Evolutionary conservation across 2,329 filamentous ascomycete species (phyloP), one percentile per base, ranked within the genome.

Genomic region (Leptographium lundbergii): DNA sequence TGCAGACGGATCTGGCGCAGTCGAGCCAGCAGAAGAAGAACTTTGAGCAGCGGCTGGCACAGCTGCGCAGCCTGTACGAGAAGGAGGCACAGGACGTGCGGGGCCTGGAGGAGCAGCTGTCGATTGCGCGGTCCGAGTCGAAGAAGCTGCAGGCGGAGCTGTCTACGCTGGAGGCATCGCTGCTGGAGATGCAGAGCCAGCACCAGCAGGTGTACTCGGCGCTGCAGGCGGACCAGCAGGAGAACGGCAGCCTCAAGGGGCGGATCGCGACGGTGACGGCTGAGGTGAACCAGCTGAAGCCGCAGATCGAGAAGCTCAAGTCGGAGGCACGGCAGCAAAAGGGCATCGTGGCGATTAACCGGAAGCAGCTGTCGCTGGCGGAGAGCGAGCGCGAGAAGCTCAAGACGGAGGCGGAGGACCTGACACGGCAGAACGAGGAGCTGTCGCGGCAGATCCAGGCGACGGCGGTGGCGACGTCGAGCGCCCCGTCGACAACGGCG

Each of bases 291-390:
- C 86, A 91, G 71, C 75, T 97, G 48, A 95, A 91, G 71, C 91
- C 91, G 36, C 86, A 92, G 65, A 84, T 99, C 57, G 94, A 99
- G 70, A 97, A 96, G 76, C 80, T 95, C 66, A 91, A 88, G 70
- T 89, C 87, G 14, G 91, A 96, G 66, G 91, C 91, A 29, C 85
- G 94, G 50, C 94, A 97, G 71, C 91, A 97, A 69, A 97, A 95
- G 75, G 94, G 94, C 22, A 79, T 97, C 64, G 92, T 95, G 34
- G 91, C 94, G 51, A 99, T 99, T 74, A 96, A 96, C 75, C 97
- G 95, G 79, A 99, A 99, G 75, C 94, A 99, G 73, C 77, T 97
- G 61, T 83, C 87, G 42, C 96, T 91, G 0, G 89, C 87, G 60
- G 94, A 99, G 71, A 82, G 82, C 54, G 92, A 97, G 70, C 83